Base-by-base conservation (phyloP, 768 basidiomycete species). In the Lentinus tigrinus region DNA sequence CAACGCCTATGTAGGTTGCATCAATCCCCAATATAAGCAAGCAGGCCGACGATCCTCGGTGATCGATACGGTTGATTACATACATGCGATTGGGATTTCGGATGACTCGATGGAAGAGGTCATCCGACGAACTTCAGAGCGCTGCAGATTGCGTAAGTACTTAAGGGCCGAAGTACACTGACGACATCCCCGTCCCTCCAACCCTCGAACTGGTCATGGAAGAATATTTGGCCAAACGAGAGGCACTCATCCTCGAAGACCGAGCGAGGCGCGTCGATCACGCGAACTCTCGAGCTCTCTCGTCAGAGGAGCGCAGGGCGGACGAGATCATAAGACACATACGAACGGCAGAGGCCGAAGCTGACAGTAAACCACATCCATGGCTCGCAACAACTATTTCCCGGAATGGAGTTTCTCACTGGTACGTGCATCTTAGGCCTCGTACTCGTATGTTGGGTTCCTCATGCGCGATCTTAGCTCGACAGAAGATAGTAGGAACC, bases 341-440 rank as follows among this genome's bases (percentile, higher is more conserved):
- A 54, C 81, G 88, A 37, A 69, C 75, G 0, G 57, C 66, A 11
- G 88, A 91, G 63, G 81, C 78, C 0, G 65, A 70, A 27, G 76
- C 77, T 0, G 73, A 89, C 21, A 89, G 88, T 88, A 75, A 63
- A 34, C 28, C 28, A 31, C 10, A 10, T 31, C 10, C 28, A 31
- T 11, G 77, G 77, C 8, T 74, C 84, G 43, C 81, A 78, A 2
- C 82, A 89, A 62, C 74, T 84, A 0, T 90, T 88, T 62, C 87
- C 87, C 26, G 89, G 89, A 37, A 89, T 90, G 87, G 87, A 84
- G 61, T 91, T 90, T 63, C 71, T 90, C 58, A 89, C 85, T 43
- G 87, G 87, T 85, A 60, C 37, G 70, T 57, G 28, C 3, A 17
- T 13, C 19, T 7, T 46, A n/a, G 26, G 37, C 31, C 21, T 39